A percentile compares a stretch with the other conserved stretches of the same genome.
phyloP scores from a whole-genome alignment of 805 yeast genomes.

The Scheffersomyces lignosus region DNA sequence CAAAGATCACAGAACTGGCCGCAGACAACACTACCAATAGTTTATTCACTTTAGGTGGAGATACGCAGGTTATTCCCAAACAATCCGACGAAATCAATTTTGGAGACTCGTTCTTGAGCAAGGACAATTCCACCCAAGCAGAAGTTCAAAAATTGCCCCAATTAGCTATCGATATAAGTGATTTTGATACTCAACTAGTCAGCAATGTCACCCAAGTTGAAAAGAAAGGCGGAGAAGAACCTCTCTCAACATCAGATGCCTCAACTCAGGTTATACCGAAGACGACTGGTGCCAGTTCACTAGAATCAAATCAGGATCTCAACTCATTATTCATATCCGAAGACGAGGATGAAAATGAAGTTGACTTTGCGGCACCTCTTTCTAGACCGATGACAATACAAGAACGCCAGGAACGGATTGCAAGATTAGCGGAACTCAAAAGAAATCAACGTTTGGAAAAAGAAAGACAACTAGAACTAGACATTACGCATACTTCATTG shows the following conservation, averaged over 20 bases:
- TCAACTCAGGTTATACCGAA: conserved; percentile 9
- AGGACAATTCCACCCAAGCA: neutral
- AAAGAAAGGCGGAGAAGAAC: neutral
- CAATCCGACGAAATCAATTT: neutral
- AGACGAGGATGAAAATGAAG: conserved; percentile 7
- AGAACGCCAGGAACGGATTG: conserved; percentile 16
- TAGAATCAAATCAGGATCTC: neutral
- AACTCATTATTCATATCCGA: neutral
- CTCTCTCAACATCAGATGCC: neutral
- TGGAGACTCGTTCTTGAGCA: neutral
- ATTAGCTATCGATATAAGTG: conserved; percentile 21
- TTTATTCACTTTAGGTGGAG: no score
- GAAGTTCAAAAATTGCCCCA: conserved; percentile 33
- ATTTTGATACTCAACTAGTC: conserved; percentile 5
- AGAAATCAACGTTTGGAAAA: conserved; percentile 14
- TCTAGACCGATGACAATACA: conserved; percentile 11
- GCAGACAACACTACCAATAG: no score
- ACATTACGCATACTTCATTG: conserved; percentile 30
- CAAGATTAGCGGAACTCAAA: conserved; percentile 18
- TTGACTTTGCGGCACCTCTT: neutral
- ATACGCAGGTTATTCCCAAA: neutral
- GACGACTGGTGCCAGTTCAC: conserved; percentile 7
- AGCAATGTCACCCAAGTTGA: conserved; percentile 1
- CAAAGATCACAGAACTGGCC: neutral
- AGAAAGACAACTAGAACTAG: conserved; percentile 28